These are phyloP conservation scores for Phytophthora colocasiae DNA, from an alignment of 352 stramenopile genomes.

Conservation along the genomic window DNA sequence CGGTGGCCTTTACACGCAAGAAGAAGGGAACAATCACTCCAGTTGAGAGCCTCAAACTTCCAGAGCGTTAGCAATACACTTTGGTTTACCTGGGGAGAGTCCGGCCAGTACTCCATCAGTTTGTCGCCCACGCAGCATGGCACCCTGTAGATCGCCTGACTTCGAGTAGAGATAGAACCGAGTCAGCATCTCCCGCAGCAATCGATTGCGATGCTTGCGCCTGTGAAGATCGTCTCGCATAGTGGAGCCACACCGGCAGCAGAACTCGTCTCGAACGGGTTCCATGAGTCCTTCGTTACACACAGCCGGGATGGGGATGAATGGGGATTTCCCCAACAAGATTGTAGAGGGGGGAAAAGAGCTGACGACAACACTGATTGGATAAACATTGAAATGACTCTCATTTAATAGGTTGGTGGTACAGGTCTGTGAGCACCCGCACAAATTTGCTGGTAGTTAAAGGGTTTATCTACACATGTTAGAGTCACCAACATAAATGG, in stretches of 20 bases:
- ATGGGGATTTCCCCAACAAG: too few species aligned
- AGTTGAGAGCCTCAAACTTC: conserved; percentile 11
- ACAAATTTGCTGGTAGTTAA: too few species aligned
- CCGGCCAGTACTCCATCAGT: conserved; percentile 1
- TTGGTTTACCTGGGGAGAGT: neutral
- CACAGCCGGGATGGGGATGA: too few species aligned
- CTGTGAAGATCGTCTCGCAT: neutral
- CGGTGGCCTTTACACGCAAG: conserved; percentile 8
- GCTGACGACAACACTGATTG: too few species aligned
- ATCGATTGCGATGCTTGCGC: neutral
- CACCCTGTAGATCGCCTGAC: neutral
- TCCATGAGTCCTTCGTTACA: neutral
- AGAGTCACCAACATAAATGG: too few species aligned
- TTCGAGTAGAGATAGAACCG: neutral
- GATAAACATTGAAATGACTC: too few species aligned
- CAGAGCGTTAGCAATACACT: conserved; percentile 1
- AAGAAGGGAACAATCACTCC: conserved; percentile 1
- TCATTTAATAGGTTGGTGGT: too few species aligned
- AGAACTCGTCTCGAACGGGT: neutral
- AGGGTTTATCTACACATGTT: too few species aligned
- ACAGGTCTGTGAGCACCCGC: too few species aligned
- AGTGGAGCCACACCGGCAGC: neutral
- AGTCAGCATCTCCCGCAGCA: neutral
- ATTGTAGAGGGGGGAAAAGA: too few species aligned
- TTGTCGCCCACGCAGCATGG: neutral